These are phyloP conservation scores for Hordeum marinum DNA, from an alignment of 176 grass and related monocot species.

Conservation along the genomic window DNA sequence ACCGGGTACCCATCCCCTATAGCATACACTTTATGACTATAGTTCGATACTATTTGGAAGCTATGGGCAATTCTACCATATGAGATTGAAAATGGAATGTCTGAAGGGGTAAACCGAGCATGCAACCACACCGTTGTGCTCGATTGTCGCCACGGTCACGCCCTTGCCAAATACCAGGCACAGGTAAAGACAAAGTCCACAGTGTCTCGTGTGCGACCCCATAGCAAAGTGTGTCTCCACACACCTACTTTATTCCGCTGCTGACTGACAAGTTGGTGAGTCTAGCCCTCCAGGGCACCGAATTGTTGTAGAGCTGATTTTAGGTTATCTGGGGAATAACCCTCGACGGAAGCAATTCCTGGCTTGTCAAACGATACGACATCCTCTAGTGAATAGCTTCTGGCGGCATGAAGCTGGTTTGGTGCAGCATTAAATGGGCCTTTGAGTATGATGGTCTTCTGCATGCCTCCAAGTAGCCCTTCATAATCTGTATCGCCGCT, in stretches of 20 bases:
- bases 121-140: too few species aligned
- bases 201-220: too few species aligned
- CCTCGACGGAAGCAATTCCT: slow-evolving; percentile 57
- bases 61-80: too few species aligned
- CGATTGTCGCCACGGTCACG: too few species aligned
- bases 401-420: slow-evolving; percentile 51
- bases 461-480: slow-evolving; percentile 60
- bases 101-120: too few species aligned
- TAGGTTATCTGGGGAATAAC: slow-evolving; percentile 33
- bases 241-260: slow-evolving; percentile 25
- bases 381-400: slow-evolving; percentile 60
- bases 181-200: too few species aligned
- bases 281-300: slow-evolving; percentile 34
- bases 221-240: not conserved
- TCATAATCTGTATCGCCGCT: slow-evolving; percentile 91
- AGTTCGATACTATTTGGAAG: too few species aligned
- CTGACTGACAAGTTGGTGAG: not conserved
- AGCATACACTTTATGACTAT: too few species aligned
- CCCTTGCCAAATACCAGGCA: too few species aligned
- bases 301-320: slow-evolving; percentile 54
- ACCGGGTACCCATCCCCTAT: too few species aligned
- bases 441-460: slow-evolving; percentile 70
- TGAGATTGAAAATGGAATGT: too few species aligned
- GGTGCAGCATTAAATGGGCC: slow-evolving; percentile 56
- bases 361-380: slow-evolving; percentile 65